Percentiles rank a stretch among this genome's conserved stretches.
Evolutionary conservation across 2,329 filamentous ascomycete species (phyloP).

Genomic region (Biscogniauxia sp.): DNA sequence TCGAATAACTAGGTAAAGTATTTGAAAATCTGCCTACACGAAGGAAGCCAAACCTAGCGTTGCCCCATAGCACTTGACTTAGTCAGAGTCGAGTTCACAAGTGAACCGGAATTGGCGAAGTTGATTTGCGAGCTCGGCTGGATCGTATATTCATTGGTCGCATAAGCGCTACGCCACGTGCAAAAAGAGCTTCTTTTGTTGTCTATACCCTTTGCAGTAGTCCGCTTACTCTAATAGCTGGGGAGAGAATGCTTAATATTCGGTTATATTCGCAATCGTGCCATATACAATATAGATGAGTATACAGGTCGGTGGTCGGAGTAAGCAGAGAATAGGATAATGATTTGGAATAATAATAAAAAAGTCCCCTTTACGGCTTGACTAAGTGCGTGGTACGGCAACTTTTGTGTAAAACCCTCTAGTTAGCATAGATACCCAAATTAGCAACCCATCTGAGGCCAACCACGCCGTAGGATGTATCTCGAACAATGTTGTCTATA

Average conservation of each 20-base stretch:
- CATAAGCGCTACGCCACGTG: neutral
- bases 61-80: neutral
- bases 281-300: neutral
- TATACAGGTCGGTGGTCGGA: neutral
- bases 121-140: neutral
- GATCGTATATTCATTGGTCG: neutral
- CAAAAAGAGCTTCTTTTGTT: neutral
- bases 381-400: neutral
- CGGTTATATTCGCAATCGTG: neutral
- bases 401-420: neutral
- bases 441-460: neutral
- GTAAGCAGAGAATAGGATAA: neutral
- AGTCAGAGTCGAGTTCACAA: neutral
- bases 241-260: neutral
- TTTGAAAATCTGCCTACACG: neutral
- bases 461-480: neutral
- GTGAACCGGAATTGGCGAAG: neutral
- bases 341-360: neutral
- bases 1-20: neutral
- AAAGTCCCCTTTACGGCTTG: neutral
- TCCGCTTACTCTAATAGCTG: neutral
- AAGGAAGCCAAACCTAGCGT: neutral
- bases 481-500: neutral
- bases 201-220: neutral
- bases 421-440: neutral